Evolutionary conservation across 768 basidiomycete genomes (phyloP), one percentile per base, ranked within the genome.

Genomic region (Collybiopsis luxurians): DNA sequence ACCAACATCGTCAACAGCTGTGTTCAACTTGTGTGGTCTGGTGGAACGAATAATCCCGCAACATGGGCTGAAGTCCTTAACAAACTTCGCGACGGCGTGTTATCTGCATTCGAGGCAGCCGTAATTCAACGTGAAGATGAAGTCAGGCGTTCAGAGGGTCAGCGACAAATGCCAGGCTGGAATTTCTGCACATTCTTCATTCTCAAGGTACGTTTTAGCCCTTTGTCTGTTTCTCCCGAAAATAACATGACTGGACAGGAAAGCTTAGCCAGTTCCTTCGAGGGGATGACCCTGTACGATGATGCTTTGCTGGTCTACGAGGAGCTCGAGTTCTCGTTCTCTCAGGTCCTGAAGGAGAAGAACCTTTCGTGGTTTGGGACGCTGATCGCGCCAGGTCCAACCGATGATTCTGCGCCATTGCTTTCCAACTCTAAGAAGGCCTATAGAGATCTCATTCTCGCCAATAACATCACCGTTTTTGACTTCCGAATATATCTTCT

Each of bases 131-230:
- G 93, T 15, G 92, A 95, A 65, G 97, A 98, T 44, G 95, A 97
- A 59, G 89, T 98, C 2, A 87, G 81, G 63, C 83, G 92, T 36
- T 92, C 91, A 0, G 96, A 99, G 66, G 80, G 84, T 47, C 92
- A 98, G 70, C 81, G 92, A 55, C 82, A 89, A 63, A 90, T 95
- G 84, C 93, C 94, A 1, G 96, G 97, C 9, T 99, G 97, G 97
- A 97, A 97, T 67, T 99, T 97, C 67, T 95, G 95, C 69, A 95
- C 90, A 0, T 98, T 95, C 75, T 98, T 98, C 71, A 85, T 95
- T 50, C 77, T 95, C 36, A 99, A 98, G 85, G 96, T 93, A 54
- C 56, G 77, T 51, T 57, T 53, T 55, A 38, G 43, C 52, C 26
- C 24, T 28, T 27, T 40, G 44, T 21, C 1, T 27, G 28, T 34